Evolutionary conservation across 495 filamentous ascomycete species (phyloP).

Genomic region (Daldinia childiae): DNA sequence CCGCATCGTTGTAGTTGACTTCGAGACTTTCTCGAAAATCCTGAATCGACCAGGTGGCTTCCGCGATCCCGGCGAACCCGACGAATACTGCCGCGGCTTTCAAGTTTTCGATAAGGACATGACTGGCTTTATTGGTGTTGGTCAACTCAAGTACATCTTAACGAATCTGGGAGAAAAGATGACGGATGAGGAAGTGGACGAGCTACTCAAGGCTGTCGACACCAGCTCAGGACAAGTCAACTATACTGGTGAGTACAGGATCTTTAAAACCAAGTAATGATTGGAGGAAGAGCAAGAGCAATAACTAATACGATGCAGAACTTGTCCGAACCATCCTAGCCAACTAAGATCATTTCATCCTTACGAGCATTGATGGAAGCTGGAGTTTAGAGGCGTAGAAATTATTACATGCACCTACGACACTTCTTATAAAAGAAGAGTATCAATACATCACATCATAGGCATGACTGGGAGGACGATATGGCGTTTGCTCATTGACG

Average conservation of each 20-base stretch:
- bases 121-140: conserved; percentile 96
- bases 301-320: conserved; percentile 59
- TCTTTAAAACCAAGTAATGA: neutral
- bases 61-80: conserved; percentile 95
- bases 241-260: conserved; percentile 76
- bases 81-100: conserved; percentile 97
- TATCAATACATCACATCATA: conserved; percentile 23
- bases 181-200: conserved; percentile 97
- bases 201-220: conserved; percentile 96
- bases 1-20: conserved; percentile 75
- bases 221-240: conserved; percentile 94
- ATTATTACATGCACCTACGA: conserved; percentile 23
- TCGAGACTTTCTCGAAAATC: conserved; percentile 93
- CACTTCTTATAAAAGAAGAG: neutral
- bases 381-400: conserved; percentile 40
- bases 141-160: conserved; percentile 94
- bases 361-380: conserved; percentile 24
- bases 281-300: conserved; percentile 1
- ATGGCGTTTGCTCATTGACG: conserved; percentile 46
- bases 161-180: conserved; percentile 99
- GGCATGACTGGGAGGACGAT: conserved; percentile 41
- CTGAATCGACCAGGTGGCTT: conserved; percentile 98
- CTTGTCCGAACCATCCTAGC: conserved; percentile 94
- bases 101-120: conserved; percentile 99
- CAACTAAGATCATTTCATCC: conserved; percentile 65